Conservation (phyloP, 164 flowering plant genomes). For the Annona squamosa region DNA sequence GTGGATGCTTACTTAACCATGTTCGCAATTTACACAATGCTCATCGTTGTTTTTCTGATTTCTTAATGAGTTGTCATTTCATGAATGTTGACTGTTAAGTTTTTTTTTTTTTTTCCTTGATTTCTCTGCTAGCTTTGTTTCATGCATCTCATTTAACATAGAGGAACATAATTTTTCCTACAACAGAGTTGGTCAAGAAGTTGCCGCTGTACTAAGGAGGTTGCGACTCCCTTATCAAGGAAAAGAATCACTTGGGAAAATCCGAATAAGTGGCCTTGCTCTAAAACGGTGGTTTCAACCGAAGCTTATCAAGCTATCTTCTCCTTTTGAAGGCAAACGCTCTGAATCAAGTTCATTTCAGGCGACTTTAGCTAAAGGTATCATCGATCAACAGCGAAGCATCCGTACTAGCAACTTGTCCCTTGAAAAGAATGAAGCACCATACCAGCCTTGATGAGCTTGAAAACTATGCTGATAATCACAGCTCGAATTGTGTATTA, state of each 20-base stretch:
- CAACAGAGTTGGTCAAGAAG: conserved; percentile 65
- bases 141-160: conserved; percentile 1
- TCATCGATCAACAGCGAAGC: conserved; percentile 56
- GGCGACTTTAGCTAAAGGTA: conserved; percentile 48
- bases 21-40: not conserved
- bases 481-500: not conserved
- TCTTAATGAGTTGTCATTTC: not conserved
- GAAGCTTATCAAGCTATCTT: conserved; percentile 27
- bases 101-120: not conserved
- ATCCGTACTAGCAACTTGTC: conserved; percentile 67
- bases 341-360: conserved; percentile 35
- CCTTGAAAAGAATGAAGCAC: conserved; percentile 21
- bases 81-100: not conserved
- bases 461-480: not conserved
- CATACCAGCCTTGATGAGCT: not conserved
- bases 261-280: conserved; percentile 61
- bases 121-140: not conserved
- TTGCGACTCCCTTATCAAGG: conserved; percentile 66
- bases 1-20: not conserved
- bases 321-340: conserved; percentile 45
- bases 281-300: conserved; percentile 81
- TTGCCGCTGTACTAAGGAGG: conserved; percentile 72
- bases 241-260: conserved; percentile 71
- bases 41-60: not conserved
- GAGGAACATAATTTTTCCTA: not conserved